These are phyloP conservation scores for Myriosclerotinia curreyana DNA, from an alignment of 2,329 filamentous ascomycete species.

Conservation along the genomic window DNA sequence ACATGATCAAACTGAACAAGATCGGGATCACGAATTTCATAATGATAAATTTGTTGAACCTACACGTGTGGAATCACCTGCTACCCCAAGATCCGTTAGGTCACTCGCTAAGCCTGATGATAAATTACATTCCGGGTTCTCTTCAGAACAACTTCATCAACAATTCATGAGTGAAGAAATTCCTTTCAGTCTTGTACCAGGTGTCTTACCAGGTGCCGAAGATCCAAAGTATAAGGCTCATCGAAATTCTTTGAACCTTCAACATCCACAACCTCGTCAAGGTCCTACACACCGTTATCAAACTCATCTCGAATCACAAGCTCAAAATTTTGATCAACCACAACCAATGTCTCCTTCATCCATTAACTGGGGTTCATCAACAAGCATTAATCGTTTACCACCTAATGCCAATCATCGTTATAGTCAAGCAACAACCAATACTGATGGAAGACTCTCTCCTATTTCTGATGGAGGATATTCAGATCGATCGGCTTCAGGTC, in stretches of 20 bases:
- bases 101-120: slow-evolving; percentile 48
- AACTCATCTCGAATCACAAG: slow-evolving; percentile 69
- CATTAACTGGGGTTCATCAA: slow-evolving; percentile 61
- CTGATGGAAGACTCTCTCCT: slow-evolving; percentile 33
- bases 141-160: slow-evolving; percentile 46
- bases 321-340: slow-evolving; percentile 60
- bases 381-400: slow-evolving; percentile 52
- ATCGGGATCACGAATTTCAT: slow-evolving; percentile 10
- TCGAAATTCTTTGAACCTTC: slow-evolving; percentile 74
- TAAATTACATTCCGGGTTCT: slow-evolving; percentile 56
- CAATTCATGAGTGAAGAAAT: slow-evolving; percentile 33
- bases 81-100: slow-evolving; percentile 3
- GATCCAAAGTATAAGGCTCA: slow-evolving; percentile 81
- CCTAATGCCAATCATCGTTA: slow-evolving; percentile 54
- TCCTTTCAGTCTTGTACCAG: slow-evolving; percentile 34
- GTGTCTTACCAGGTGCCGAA: slow-evolving; percentile 40
- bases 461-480: slow-evolving; percentile 38
- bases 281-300: slow-evolving; percentile 73
- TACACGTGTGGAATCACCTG: slow-evolving; percentile 4
- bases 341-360: slow-evolving; percentile 56
- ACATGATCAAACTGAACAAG: slow-evolving; percentile 16
- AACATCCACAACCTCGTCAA: slow-evolving; percentile 74
- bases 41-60: slow-evolving; percentile 9
- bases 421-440: slow-evolving; percentile 36
- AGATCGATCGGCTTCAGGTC: slow-evolving; percentile 39